phyloP scores from a whole-genome alignment of 305 asterid genomes.

The Caryopteris hybrid region DNA sequence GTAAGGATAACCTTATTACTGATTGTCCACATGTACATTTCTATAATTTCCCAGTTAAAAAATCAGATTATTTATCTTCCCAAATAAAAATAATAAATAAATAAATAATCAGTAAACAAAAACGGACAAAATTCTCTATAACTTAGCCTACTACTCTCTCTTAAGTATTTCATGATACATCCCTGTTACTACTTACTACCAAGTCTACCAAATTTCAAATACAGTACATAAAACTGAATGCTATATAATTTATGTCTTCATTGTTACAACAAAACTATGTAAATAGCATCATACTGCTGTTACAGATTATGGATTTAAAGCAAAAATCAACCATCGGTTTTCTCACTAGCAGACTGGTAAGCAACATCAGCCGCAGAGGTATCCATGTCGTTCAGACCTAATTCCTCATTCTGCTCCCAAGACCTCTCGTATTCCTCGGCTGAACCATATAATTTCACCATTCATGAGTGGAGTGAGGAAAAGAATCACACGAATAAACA shows the following conservation, averaged over 20 bases:
- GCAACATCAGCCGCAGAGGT: conserved; percentile 78
- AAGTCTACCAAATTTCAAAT: background rate
- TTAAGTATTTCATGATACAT: too few species aligned
- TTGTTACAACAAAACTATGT: background rate
- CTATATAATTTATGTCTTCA: background rate
- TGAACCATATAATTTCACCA: conserved; percentile 14
- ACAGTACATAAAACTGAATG: background rate
- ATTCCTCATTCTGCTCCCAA: conserved; percentile 96
- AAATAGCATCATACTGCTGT: background rate
- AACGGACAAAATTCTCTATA: too few species aligned
- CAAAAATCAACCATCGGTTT: conserved; percentile 18
- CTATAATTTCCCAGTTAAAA: too few species aligned
- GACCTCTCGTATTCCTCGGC: conserved; percentile 86
- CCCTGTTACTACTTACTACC: too few species aligned
- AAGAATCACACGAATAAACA: too few species aligned
- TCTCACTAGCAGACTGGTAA: conserved; percentile 22
- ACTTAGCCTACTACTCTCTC: too few species aligned
- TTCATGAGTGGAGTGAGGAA: background rate
- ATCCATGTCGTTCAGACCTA: conserved; percentile 94
- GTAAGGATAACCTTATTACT: too few species aligned
- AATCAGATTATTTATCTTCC: too few species aligned
- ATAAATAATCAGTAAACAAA: too few species aligned
- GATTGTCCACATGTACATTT: too few species aligned
- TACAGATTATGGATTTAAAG: background rate
- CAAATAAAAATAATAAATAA: too few species aligned